Evolutionary conservation across 345 rosid genomes (phyloP).

Genomic region (Schrenkiella parvula): DNA sequence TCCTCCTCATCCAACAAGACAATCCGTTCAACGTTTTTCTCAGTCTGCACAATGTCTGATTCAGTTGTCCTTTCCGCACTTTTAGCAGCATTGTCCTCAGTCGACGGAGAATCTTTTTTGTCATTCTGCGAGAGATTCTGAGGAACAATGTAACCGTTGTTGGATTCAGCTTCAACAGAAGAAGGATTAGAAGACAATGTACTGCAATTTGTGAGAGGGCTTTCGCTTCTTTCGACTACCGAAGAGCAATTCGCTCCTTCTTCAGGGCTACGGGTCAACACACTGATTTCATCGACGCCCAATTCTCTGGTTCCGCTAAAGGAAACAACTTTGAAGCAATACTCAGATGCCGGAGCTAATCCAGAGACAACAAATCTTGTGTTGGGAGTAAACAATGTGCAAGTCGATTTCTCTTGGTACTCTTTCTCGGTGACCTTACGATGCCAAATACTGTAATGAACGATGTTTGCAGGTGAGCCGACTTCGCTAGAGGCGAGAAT

Average conservation of each 20-base stretch:
- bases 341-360: slow-evolving; percentile 60
- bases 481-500: slow-evolving; percentile 45
- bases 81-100: slow-evolving; percentile 7
- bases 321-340: slow-evolving; percentile 59
- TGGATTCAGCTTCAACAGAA: slow-evolving; percentile 88
- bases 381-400: slow-evolving; percentile 55
- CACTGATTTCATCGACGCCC: slow-evolving; percentile 47
- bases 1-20: slow-evolving; percentile 20
- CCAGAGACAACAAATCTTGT: slow-evolving; percentile 61
- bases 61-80: not conserved
- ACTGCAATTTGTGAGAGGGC: slow-evolving; percentile 90
- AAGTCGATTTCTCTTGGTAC: slow-evolving; percentile 66
- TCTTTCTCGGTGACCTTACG: slow-evolving; percentile 47
- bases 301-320: slow-evolving; percentile 48
- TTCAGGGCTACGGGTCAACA: slow-evolving; percentile 35
- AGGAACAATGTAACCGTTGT: slow-evolving; percentile 37
- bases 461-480: slow-evolving; percentile 35
- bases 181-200: slow-evolving; percentile 72
- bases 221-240: slow-evolving; percentile 71
- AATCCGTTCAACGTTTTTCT: slow-evolving; percentile 9
- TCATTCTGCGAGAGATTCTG: slow-evolving; percentile 2
- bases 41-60: slow-evolving; percentile 6
- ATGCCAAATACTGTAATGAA: slow-evolving; percentile 76
- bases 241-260: slow-evolving; percentile 41
- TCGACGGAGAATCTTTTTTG: not conserved